Evolutionary conservation across 2,329 filamentous ascomycete species (phyloP).

Genomic region (Madurella fahalii): DNA sequence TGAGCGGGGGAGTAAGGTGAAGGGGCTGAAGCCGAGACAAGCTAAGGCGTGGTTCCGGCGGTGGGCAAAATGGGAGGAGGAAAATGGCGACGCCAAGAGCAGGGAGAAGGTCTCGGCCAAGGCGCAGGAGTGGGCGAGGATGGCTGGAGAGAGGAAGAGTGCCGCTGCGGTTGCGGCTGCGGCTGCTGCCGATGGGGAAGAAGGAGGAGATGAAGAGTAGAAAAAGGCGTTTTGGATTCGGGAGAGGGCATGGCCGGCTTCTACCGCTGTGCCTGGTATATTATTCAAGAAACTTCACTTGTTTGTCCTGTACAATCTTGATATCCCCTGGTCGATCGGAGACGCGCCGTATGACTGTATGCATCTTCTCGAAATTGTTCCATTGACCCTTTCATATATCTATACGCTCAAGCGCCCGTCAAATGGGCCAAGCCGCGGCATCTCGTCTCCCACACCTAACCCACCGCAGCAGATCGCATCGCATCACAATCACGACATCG

Average conservation of each 20-base stretch:
- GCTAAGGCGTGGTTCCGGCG: slow-evolving; percentile 86
- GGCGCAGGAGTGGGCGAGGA: slow-evolving; percentile 66
- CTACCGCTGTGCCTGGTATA: too few relatives aligned
- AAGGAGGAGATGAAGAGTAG: slow-evolving; percentile 27
- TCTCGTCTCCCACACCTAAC: too few relatives aligned
- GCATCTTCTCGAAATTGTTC: too few relatives aligned
- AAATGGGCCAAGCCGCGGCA: too few relatives aligned
- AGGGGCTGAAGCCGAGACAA: slow-evolving; percentile 73
- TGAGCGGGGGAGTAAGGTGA: slow-evolving; percentile 68
- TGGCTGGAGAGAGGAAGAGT: slow-evolving; percentile 39
- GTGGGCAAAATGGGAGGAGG: slow-evolving; percentile 86
- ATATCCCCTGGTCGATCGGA: too few relatives aligned
- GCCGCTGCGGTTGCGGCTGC: slow-evolving; percentile 23
- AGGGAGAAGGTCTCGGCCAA: slow-evolving; percentile 66
- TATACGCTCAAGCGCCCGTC: too few relatives aligned
- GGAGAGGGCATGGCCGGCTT: not conserved
- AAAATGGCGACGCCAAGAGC: slow-evolving; percentile 64
- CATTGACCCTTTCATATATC: too few relatives aligned
- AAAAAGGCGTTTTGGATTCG: not conserved
- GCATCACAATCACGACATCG: too few relatives aligned
- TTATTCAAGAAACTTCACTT: too few relatives aligned
- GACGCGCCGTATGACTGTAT: too few relatives aligned
- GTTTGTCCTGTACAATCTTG: too few relatives aligned
- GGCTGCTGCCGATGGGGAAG: slow-evolving; percentile 24
- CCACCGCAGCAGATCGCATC: too few relatives aligned